Evolutionary conservation across 495 filamentous ascomycete species (phyloP).

Genomic region (Penicillium dipodomyicola): DNA sequence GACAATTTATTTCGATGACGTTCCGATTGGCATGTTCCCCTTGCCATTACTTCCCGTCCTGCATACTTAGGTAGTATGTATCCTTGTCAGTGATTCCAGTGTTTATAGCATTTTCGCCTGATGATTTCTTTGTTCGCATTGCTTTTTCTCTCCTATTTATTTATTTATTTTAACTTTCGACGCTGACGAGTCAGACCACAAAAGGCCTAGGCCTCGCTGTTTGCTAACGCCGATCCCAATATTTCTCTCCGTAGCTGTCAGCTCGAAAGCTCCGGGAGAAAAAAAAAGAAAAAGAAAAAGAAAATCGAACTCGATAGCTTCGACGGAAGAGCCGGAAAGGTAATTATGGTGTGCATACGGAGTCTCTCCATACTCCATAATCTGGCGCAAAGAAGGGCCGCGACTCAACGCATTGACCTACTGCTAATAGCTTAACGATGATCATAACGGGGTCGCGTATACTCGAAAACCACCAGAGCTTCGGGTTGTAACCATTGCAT

Average conservation of each 20-base stretch:
- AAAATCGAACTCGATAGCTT: conserved; percentile 18
- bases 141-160: background rate
- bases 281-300: conserved; percentile 1
- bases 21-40: conserved; percentile 18
- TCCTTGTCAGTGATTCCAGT: conserved; percentile 13
- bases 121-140: conserved; percentile 12
- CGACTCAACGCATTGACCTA: conserved; percentile 28
- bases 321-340: conserved; percentile 19
- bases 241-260: conserved; percentile 8
- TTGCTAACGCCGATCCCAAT: conserved; percentile 4
- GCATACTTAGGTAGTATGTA: conserved; percentile 16
- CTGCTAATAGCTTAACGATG: conserved; percentile 19
- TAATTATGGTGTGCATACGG: conserved; percentile 30
- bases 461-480: conserved; percentile 3
- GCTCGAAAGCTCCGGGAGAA: conserved; percentile 19
- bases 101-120: conserved; percentile 1
- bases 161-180: background rate
- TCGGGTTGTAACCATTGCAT: conserved; percentile 3
- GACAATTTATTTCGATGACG: conserved; percentile 1
- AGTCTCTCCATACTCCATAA: background rate
- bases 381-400: conserved; percentile 18
- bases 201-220: conserved; percentile 5
- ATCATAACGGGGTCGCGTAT: conserved; percentile 15
- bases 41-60: conserved; percentile 20
- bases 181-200: conserved; percentile 16